Base-by-base conservation (phyloP, 1,284 basidiomycete genomes). In the Boletellus deceptivus region DNA sequence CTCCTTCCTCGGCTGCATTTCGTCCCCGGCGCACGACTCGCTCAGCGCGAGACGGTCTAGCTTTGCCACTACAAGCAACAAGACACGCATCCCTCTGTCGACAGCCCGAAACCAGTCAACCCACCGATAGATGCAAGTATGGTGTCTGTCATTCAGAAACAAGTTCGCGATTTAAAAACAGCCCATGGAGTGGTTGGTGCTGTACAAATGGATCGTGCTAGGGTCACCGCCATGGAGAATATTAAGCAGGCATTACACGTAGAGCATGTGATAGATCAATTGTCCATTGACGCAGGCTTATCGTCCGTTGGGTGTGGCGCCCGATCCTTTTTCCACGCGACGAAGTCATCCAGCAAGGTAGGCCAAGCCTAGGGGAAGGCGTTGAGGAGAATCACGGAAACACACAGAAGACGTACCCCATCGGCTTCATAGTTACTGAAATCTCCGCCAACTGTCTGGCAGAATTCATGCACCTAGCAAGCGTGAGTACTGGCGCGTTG, bases 291-390 rank as follows among this genome's bases (percentile, higher is more conserved):
- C 38, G 41, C 43, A 48, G 46, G 22, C 17, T 4, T 46, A 31
- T 42, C 24, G 41, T 46, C 37, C 20, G 48, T 46, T 6, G 59
- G 41, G 25, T 17, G 31, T 43, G 42, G 17, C 46, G 43, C 48
- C 46, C 37, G 61, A 6, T 43, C 55, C 53, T 70, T 82, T 71
- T 83, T 86, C 84, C 83, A 87, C 10, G 62, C 67, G 6, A 82
- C 83, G 60, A 88, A 90, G 53, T 89, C 86, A 59, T 90, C 88
- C 18, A 90, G 63, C 58, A 89, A 69, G 10, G 84, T 86, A 1
- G 87, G 87, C 88, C 87, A 90, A 8, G 87, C 87, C 86, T 89
- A 49, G 9, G n/a, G n/a, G 49, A 29, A 20, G 11, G 20, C 8
- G 49, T 45, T 56, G 48, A 46, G 35, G 24, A 52, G 46, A 39